These are phyloP conservation scores for Avicennia marina DNA, from an alignment of 257 asterid species.

Conservation along the genomic window DNA sequence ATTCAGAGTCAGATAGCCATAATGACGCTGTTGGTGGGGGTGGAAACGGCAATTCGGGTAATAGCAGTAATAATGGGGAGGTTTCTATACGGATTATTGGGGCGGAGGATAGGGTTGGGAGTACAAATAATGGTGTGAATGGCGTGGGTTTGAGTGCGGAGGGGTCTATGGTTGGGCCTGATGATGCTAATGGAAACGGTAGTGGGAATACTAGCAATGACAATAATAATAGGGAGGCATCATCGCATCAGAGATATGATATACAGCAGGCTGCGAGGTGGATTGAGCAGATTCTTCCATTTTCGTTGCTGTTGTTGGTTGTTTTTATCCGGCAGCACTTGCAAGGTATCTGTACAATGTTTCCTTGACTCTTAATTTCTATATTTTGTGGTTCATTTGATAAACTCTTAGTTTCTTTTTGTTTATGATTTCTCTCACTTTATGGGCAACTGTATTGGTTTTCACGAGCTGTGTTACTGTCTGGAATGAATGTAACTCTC, in stretches of 20 bases:
- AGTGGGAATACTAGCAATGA: neutral
- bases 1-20: slow-evolving; percentile 8
- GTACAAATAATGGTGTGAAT: slow-evolving; percentile 24
- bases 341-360: slow-evolving; percentile 43
- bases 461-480: no score
- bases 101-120: slow-evolving; percentile 34
- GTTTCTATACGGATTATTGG: slow-evolving; percentile 65
- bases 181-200: slow-evolving; percentile 14
- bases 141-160: slow-evolving; percentile 26
- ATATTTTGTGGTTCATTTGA: neutral
- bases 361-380: neutral
- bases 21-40: slow-evolving; percentile 12
- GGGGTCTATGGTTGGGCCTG: slow-evolving; percentile 19
- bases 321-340: slow-evolving; percentile 77
- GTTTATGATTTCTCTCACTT: no score
- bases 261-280: slow-evolving; percentile 70
- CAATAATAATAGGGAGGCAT: slow-evolving; percentile 20
- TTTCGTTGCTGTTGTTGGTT: slow-evolving; percentile 57
- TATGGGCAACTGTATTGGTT: no score
- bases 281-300: slow-evolving; percentile 78
- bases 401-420: no score
- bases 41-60: slow-evolving; percentile 15
- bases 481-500: no score
- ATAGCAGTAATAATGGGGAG: slow-evolving; percentile 38
- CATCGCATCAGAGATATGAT: slow-evolving; percentile 63